Percentiles rank a stretch among this genome's conserved stretches.
Conservation (phyloP, 306 rosid genomes). For the Prunus mume region DNA sequence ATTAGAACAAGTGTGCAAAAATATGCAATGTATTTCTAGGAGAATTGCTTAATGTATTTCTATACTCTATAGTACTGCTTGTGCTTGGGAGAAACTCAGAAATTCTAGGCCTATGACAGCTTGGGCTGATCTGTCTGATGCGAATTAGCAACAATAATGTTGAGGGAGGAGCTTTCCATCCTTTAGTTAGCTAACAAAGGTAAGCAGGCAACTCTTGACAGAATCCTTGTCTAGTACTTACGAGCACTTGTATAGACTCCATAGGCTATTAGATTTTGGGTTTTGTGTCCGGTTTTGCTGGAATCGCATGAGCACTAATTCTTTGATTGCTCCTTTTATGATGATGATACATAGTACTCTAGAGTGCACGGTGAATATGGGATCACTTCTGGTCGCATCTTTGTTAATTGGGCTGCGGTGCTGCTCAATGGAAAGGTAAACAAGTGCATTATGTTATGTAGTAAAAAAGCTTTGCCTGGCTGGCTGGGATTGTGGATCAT, state of each 20-base stretch:
- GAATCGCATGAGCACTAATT: neutral
- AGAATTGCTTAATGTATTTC: neutral
- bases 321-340: neutral
- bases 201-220: neutral
- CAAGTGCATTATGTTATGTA: no score
- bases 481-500: no score
- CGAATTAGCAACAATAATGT: neutral
- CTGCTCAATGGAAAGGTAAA: no score
- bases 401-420: no score
- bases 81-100: no score
- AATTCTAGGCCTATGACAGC: neutral
- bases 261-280: neutral
- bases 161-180: neutral
- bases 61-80: no score
- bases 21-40: neutral
- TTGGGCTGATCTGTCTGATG: neutral
- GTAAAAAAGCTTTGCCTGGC: neutral
- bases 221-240: no score
- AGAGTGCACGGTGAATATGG: no score
- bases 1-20: neutral
- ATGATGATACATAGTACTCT: neutral
- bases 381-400: no score
- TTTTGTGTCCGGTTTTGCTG: neutral
- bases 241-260: no score
- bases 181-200: neutral